Conservation (phyloP, 2,329 filamentous ascomycete genomes). For the Nemania serpens region DNA sequence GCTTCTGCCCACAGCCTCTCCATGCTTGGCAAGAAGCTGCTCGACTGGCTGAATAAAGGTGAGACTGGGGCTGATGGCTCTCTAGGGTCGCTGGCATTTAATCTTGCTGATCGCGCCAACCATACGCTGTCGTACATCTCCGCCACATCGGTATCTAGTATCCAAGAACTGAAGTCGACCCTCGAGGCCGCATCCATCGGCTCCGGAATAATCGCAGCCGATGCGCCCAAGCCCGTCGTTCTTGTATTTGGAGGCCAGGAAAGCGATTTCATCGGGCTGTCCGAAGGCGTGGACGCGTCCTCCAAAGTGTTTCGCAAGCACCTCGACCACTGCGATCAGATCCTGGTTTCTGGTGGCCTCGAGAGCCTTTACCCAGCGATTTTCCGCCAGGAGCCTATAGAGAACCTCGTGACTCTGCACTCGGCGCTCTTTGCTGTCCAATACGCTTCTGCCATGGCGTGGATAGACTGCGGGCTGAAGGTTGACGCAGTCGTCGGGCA, state of each 20-base stretch:
- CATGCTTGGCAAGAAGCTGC: conserved; percentile 14
- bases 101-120: conserved; percentile 20
- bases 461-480: conserved; percentile 44
- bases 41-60: conserved; percentile 16
- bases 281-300: conserved; percentile 31
- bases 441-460: conserved; percentile 42
- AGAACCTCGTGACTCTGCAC: conserved; percentile 42
- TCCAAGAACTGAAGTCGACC: conserved; percentile 3
- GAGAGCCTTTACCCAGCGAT: conserved; percentile 38
- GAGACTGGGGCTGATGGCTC: neutral
- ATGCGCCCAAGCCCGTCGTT: conserved; percentile 34
- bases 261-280: conserved; percentile 32
- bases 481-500: conserved; percentile 44
- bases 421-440: conserved; percentile 46
- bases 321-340: conserved; percentile 28
- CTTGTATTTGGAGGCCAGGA: conserved; percentile 38
- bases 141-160: conserved; percentile 5
- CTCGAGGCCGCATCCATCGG: conserved; percentile 1
- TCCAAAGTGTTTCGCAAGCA: conserved; percentile 31
- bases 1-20: conserved; percentile 8
- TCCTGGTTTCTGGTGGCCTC: conserved; percentile 20
- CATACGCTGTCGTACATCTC: conserved; percentile 10
- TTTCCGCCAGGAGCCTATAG: conserved; percentile 34
- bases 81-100: conserved; percentile 14
- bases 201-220: conserved; percentile 26